Evolutionary conservation across 2,329 filamentous ascomycete genomes (phyloP), one percentile per base, ranked within the genome.

Genomic region (Arthrobotrys megalospora): DNA sequence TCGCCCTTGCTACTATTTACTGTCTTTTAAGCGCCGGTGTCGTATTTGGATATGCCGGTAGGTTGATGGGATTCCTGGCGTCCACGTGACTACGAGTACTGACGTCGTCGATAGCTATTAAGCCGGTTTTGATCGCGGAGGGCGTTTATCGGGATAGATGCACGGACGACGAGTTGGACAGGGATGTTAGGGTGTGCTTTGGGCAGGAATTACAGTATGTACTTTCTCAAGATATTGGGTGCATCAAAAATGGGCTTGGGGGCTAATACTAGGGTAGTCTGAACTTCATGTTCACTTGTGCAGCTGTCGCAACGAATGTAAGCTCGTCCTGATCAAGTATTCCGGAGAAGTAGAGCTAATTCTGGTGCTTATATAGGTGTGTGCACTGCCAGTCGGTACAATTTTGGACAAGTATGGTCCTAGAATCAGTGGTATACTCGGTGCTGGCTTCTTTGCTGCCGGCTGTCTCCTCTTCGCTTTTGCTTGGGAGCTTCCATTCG

Each of bases 221-320:
- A 19, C 21, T 34, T 14, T 72, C 34, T 28, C 48, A 1, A 41
- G 19, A 12, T 7, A 8, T 16, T 6, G 10, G 28, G n/a, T 10
- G 34, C n/a, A n/a, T 19, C 6, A 6, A 34, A n/a, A 36, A 50
- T 5, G 28, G 38, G 28, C 16, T 6, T 32, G 0, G 41, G 19
- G 21, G 28, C 28, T 70, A 58, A 55, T 50, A 16, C 34, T 48
- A 21, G 11, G 21, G 62, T 79, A 81, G 80, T 76, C 88, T 97
- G 71, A 97, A 97, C 83, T 86, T 97, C 80, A 97, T 97, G 92
- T 97, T 97, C 86, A 96, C 93, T 5, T 88, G 94, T 47, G 94
- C 94, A 11, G 94, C 93, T 12, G 93, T 97, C 8, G 92, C 89
- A 6, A 96, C 94, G 45, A 97, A 97, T 82, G 91, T 82, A 60